phyloP scores from a whole-genome alignment of 225 moss, liverwort and hornwort species.

The Rhytidiadelphus loreus region DNA sequence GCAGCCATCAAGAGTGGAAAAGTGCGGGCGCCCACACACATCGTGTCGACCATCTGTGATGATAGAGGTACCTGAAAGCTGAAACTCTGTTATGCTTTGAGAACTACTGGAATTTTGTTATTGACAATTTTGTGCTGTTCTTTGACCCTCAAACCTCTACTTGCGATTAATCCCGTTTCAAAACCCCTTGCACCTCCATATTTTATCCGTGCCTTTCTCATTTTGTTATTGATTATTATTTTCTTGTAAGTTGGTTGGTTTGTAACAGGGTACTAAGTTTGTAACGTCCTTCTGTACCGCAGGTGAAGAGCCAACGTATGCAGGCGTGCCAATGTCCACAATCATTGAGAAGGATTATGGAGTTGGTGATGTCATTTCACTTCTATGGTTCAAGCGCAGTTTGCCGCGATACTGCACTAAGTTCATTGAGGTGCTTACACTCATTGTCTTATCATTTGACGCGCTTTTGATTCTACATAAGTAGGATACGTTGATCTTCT shows the following conservation, averaged over 20 bases:
- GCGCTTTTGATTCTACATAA: neutral
- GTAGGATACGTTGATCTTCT: neutral
- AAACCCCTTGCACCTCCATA: neutral
- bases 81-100: neutral
- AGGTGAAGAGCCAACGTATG: constrained; percentile 92
- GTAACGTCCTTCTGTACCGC: neutral
- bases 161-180: neutral
- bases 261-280: neutral
- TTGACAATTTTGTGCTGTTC: neutral
- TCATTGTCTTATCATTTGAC: neutral
- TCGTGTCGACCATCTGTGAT: constrained; percentile 93
- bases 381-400: constrained; percentile 90
- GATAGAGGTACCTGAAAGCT: constrained; percentile 49
- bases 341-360: constrained; percentile 79
- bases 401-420: constrained; percentile 84
- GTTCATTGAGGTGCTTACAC: constrained; percentile 54
- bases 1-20: constrained; percentile 76
- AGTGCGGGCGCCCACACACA: constrained; percentile 86
- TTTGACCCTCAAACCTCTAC: neutral
- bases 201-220: neutral
- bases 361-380: constrained; percentile 83
- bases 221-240: neutral
- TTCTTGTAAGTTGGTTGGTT: neutral
- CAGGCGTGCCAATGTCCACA: constrained; percentile 81
- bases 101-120: neutral